Evolutionary conservation across 495 filamentous ascomycete species (phyloP), one percentile per base, ranked within the genome.

Genomic region (Xylaria scruposa): DNA sequence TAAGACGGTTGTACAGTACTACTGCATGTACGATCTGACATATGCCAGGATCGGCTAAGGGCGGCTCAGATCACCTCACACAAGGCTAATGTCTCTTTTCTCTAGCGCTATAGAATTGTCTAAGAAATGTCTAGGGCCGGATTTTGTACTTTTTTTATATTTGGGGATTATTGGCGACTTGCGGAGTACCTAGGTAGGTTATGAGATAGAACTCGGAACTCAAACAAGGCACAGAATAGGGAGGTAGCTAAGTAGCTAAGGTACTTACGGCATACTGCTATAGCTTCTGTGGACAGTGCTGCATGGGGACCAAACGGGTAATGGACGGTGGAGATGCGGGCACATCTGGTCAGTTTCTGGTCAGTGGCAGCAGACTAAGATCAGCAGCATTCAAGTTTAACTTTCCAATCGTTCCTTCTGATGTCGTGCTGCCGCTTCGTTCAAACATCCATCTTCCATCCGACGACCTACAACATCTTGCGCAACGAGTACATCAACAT

Each of bases 271-370:
- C 54, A 21, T 61, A 61, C 56, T 38, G n/a, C 17, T 31, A 65
- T 65, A 49, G 19, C 8, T 10, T 49, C 13, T 53, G 1, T 3
- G 3, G 15, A 38, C 19, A 2, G 51, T 42, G 19, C 67, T 69
- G 54, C 67, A 69, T 60, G 54, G 29, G 36, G 38, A 69, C 67
- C 42, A 59, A 69, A 69, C 47, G 53, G 42, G 67, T 42, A 69
- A 69, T 10, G 31, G 24, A 9, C 12, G 12, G 67, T 69, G 67
- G 67, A 49, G 67, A 70, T 70, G 42, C 33, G 36, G 68, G 58
- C 29, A 61, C 56, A 47, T 49, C 53, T 44, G 38, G 60, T 44
- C 38, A 44, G n/a, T 63, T 42, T 44, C 60, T 63, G 36, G 59
- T 63, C 47, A 53, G 47, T 26, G 31, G 40, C 62, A 65, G 36